Evolutionary conservation across 305 asterid genomes (phyloP).

Genomic region (Fraxinus velutina): DNA sequence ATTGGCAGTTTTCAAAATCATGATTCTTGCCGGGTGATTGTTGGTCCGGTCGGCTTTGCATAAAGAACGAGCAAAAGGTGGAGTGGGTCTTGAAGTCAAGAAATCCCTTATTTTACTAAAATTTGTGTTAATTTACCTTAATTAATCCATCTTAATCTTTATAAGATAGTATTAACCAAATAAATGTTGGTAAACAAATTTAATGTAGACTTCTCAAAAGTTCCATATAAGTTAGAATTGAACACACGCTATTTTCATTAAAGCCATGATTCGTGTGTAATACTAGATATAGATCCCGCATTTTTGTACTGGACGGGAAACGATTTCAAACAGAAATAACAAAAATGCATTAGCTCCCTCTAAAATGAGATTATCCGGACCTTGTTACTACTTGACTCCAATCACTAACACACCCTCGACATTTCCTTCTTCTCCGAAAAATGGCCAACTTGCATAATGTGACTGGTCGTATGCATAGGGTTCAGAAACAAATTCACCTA

Average conservation of each 20-base stretch:
- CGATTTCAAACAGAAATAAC: background rate
- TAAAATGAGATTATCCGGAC: background rate
- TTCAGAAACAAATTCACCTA: too few species aligned
- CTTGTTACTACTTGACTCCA: background rate
- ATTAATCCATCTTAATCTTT: background rate
- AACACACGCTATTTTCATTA: too few species aligned
- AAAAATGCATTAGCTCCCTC: background rate
- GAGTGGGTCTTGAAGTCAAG: background rate
- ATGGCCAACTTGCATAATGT: background rate
- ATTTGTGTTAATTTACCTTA: background rate
- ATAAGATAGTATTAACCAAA: background rate
- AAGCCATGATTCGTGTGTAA: background rate
- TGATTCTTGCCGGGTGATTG: conserved; percentile 53
- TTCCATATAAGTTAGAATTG: background rate
- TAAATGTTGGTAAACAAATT: background rate
- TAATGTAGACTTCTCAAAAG: background rate
- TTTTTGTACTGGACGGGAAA: too few species aligned
- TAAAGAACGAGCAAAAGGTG: conserved; percentile 17
- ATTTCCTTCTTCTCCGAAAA: background rate
- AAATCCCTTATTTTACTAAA: background rate
- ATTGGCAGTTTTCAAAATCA: conserved; percentile 32
- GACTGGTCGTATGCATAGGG: background rate
- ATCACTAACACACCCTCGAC: background rate
- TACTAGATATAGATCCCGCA: background rate
- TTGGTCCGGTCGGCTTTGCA: conserved; percentile 40